Evolutionary conservation across 2,329 filamentous ascomycete genomes (phyloP).

Genomic region (Neofusicoccum sp.): DNA sequence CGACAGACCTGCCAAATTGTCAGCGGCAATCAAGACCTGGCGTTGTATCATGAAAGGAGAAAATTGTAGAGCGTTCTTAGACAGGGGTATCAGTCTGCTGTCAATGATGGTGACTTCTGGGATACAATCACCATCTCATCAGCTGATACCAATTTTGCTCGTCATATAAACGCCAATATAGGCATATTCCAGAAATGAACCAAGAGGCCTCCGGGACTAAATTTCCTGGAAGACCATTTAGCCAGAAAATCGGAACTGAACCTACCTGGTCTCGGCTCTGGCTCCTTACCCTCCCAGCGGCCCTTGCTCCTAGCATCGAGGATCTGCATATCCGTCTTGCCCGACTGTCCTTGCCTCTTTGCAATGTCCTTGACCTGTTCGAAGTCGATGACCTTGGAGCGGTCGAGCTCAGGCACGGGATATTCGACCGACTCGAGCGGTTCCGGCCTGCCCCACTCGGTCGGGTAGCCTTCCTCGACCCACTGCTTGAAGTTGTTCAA

Average conservation of each 20-base stretch:
- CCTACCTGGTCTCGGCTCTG: conserved; percentile 80
- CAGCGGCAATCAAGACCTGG: not conserved
- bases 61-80: not conserved
- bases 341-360: conserved; percentile 77
- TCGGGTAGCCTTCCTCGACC: conserved; percentile 80
- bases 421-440: conserved; percentile 47
- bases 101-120: not conserved
- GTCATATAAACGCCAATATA: not conserved
- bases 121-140: not conserved
- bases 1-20: conserved; percentile 55
- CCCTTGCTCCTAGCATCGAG: conserved; percentile 82
- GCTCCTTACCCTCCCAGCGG: conserved; percentile 78
- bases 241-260: conserved; percentile 50
- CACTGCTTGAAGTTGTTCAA: conserved; percentile 96
- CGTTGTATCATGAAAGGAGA: not conserved
- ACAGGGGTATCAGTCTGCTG: not conserved
- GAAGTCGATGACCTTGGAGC: conserved; percentile 72
- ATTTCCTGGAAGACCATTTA: too few relatives aligned
- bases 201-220: too few relatives aligned
- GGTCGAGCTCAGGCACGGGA: conserved; percentile 49
- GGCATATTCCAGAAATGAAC: not conserved
- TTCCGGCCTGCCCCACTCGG: conserved; percentile 73
- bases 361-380: conserved; percentile 81
- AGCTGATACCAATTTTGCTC: not conserved
- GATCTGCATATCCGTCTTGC: conserved; percentile 80